These are phyloP conservation scores for Paradendryphiella salina DNA, from an alignment of 2,329 filamentous ascomycete genomes.

Conservation along the genomic window DNA sequence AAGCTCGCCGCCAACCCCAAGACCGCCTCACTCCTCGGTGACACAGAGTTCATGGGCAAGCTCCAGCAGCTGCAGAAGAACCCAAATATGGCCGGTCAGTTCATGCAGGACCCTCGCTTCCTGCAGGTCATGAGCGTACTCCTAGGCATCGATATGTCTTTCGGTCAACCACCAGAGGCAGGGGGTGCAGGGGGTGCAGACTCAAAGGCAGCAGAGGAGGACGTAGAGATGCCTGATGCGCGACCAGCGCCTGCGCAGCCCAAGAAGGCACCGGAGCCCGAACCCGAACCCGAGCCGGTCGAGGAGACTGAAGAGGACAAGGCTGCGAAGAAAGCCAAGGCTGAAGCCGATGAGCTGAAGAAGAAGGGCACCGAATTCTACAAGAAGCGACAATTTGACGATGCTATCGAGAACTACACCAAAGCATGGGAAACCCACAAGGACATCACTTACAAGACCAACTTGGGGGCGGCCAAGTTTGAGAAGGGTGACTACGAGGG, in stretches of 20 bases:
- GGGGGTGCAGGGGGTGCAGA: slow-evolving; percentile 46
- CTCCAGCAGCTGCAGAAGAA: slow-evolving; percentile 80
- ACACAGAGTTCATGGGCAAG: slow-evolving; percentile 87
- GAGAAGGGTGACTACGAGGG: slow-evolving; percentile 95
- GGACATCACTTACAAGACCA: slow-evolving; percentile 98
- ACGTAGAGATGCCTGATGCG: slow-evolving; percentile 78
- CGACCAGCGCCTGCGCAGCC: slow-evolving; percentile 59
- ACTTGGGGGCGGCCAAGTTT: slow-evolving; percentile 89
- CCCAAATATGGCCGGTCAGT: slow-evolving; percentile 74
- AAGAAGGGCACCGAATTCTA: slow-evolving; percentile 90
- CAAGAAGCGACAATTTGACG: slow-evolving; percentile 97
- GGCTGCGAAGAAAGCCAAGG: slow-evolving; percentile 88
- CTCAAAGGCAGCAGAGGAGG: slow-evolving; percentile 64
- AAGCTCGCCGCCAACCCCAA: slow-evolving; percentile 96
- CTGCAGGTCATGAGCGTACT: slow-evolving; percentile 91
- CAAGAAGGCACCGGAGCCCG: slow-evolving; percentile 53
- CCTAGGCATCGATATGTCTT: slow-evolving; percentile 89
- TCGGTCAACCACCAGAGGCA: slow-evolving; percentile 58
- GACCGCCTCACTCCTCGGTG: slow-evolving; percentile 78
- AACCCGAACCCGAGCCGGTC: slow-evolving; percentile 67
- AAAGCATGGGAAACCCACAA: slow-evolving; percentile 95
- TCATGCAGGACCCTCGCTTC: slow-evolving; percentile 89
- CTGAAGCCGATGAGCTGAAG: slow-evolving; percentile 92
- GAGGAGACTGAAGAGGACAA: slow-evolving; percentile 84
- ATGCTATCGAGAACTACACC: slow-evolving; percentile 89